These are phyloP conservation scores for Akanthomyces lecanii DNA, from an alignment of 2,329 filamentous ascomycete genomes.

Conservation along the genomic window DNA sequence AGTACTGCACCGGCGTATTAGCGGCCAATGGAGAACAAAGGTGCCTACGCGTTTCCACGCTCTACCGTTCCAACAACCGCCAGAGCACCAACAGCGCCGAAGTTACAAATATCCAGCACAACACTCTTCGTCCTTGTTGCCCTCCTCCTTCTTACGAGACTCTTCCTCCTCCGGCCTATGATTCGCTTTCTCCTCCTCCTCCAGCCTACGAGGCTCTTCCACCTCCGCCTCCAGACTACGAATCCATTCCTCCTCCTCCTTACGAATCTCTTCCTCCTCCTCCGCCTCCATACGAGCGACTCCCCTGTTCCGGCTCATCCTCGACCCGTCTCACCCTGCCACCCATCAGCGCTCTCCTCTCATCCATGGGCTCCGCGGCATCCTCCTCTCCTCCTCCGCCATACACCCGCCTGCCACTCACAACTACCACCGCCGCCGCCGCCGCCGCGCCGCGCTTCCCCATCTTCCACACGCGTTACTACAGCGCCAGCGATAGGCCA, in stretches of 20 bases:
- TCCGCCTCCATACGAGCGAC: background rate
- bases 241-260: background rate
- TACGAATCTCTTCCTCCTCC: background rate
- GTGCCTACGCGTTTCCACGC: background rate
- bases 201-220: background rate
- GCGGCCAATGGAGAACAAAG: background rate
- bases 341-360: background rate
- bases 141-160: background rate
- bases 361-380: background rate
- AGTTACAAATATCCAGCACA: background rate
- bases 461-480: conserved; percentile 10
- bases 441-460: background rate
- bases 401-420: background rate
- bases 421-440: background rate
- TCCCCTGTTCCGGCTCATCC: too few species aligned
- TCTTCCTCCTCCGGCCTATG: background rate
- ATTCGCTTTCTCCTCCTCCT: background rate
- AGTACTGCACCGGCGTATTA: background rate
- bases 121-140: background rate
- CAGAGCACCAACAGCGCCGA: background rate
- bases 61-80: background rate
- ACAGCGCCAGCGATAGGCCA: background rate
- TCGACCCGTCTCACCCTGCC: background rate
- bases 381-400: background rate
- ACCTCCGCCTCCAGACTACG: background rate